Conservation (phyloP, 2,329 filamentous ascomycete genomes). For the Nemania abortiva region DNA sequence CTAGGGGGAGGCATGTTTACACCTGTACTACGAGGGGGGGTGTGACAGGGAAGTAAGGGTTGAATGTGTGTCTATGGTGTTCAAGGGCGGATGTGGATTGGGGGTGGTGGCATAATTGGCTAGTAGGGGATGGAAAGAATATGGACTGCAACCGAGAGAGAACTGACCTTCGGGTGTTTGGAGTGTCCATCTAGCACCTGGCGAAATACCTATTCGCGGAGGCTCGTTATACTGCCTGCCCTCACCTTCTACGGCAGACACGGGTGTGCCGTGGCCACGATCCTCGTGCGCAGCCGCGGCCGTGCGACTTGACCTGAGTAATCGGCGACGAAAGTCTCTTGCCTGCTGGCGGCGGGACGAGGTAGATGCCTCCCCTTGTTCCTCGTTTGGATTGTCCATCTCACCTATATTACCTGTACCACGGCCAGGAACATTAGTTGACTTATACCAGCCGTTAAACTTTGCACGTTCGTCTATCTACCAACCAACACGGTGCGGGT, state of each 20-base stretch:
- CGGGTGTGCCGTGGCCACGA: slow-evolving; percentile 4
- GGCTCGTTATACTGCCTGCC: slow-evolving; percentile 4
- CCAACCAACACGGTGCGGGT: slow-evolving; percentile 9
- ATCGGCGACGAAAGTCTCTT: slow-evolving; percentile 43
- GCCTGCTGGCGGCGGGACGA: slow-evolving; percentile 42
- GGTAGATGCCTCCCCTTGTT: slow-evolving; percentile 29
- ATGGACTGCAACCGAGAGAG: slow-evolving; percentile 6
- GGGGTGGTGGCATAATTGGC: slow-evolving; percentile 6
- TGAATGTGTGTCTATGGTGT: background rate
- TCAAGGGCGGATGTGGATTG: slow-evolving; percentile 25
- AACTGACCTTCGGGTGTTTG: slow-evolving; percentile 43
- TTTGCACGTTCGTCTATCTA: background rate
- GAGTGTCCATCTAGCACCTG: slow-evolving; percentile 42
- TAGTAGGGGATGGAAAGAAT: background rate
- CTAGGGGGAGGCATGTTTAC: slow-evolving; percentile 11
- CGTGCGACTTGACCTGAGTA: slow-evolving; percentile 42
- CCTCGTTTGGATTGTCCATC: slow-evolving; percentile 26
- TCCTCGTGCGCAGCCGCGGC: slow-evolving; percentile 27
- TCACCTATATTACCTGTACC: slow-evolving; percentile 8
- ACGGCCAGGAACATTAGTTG: background rate
- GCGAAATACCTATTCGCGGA: slow-evolving; percentile 20
- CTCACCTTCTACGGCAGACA: slow-evolving; percentile 12
- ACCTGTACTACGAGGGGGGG: background rate
- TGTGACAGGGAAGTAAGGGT: background rate
- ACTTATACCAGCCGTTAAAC: background rate